Percentiles rank a stretch among this genome's conserved stretches.
Evolutionary conservation across 208 protist species (phyloP).

Genomic region (Leishmania guyanensis): DNA sequence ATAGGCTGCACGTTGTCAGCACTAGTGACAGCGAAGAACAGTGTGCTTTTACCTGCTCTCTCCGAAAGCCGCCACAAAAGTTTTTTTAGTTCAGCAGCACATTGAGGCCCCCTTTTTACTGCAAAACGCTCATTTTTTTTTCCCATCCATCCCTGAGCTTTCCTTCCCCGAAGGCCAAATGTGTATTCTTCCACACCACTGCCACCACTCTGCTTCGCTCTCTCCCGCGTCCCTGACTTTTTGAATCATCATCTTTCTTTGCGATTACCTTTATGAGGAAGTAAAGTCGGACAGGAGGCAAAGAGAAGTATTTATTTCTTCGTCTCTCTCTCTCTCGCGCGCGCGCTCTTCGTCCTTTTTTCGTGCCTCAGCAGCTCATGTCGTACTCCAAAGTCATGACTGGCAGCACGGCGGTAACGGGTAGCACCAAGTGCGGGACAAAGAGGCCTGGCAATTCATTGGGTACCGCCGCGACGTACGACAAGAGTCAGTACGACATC

Average conservation of each 20-base stretch:
- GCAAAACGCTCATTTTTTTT: background rate
- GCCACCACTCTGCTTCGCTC: background rate
- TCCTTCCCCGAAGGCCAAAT: background rate
- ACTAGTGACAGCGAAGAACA: background rate
- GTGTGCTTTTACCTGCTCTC: background rate
- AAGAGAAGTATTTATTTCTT: background rate
- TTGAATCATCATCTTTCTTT: background rate
- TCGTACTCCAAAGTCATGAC: background rate
- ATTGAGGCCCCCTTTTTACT: background rate
- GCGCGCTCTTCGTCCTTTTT: background rate
- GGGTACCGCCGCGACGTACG: background rate
- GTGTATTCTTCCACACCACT: background rate
- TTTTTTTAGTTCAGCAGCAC: background rate
- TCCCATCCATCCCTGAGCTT: background rate
- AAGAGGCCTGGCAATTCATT: background rate
- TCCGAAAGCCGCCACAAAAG: background rate
- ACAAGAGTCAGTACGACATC: constrained; percentile 56
- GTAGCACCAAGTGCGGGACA: background rate
- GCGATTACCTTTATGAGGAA: too few relatives aligned
- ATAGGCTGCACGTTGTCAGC: background rate
- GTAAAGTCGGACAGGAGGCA: too few relatives aligned
- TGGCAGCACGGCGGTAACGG: background rate
- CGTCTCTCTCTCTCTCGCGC: background rate
- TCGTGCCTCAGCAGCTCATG: background rate
- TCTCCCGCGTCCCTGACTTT: background rate